A percentile compares a stretch with the other conserved stretches of the same genome.
Conservation (phyloP, 768 basidiomycete genomes). For the Leccinum subgranulosum region DNA sequence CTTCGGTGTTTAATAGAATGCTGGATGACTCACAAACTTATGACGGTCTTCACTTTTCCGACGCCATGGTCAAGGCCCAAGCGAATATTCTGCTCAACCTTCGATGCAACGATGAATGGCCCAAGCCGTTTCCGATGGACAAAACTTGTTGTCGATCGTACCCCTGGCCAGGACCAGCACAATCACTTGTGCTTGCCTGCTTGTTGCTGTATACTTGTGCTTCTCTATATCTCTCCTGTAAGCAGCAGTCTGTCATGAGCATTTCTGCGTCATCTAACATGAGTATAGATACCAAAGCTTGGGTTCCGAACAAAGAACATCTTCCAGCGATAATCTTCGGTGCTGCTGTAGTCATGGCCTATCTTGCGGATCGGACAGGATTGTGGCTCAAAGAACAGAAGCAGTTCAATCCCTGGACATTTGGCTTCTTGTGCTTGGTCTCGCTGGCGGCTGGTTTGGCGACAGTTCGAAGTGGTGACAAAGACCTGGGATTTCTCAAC, state of each 20-base stretch:
- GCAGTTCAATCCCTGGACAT: slow-evolving; percentile 67
- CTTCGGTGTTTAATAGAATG: slow-evolving; percentile 80
- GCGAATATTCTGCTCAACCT: slow-evolving; percentile 77
- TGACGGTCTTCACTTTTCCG: slow-evolving; percentile 83
- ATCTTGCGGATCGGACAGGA: slow-evolving; percentile 78
- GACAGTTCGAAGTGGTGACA: slow-evolving; percentile 69
- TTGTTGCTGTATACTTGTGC: slow-evolving; percentile 53
- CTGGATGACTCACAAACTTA: slow-evolving; percentile 68
- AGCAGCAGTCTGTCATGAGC: slow-evolving; percentile 4
- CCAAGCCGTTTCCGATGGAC: slow-evolving; percentile 60
- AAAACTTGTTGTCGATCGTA: slow-evolving; percentile 83
- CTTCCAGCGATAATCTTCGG: slow-evolving; percentile 60
- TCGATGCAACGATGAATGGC: slow-evolving; percentile 71
- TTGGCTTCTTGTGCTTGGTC: slow-evolving; percentile 54
- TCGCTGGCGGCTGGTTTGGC: slow-evolving; percentile 56
- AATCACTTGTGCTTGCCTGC: slow-evolving; percentile 48
- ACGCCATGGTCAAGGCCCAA: slow-evolving; percentile 59
- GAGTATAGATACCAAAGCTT: slow-evolving; percentile 16
- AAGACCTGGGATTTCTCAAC: slow-evolving; percentile 85
- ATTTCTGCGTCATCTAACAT: slow-evolving; percentile 15
- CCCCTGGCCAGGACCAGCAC: slow-evolving; percentile 57
- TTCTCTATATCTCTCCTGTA: slow-evolving; percentile 36
- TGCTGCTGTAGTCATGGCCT: slow-evolving; percentile 62
- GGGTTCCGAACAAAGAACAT: slow-evolving; percentile 13
- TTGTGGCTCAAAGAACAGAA: slow-evolving; percentile 92